phyloP scores from a whole-genome alignment of 2,329 filamentous ascomycete genomes.

The Aspergillus versicolor region DNA sequence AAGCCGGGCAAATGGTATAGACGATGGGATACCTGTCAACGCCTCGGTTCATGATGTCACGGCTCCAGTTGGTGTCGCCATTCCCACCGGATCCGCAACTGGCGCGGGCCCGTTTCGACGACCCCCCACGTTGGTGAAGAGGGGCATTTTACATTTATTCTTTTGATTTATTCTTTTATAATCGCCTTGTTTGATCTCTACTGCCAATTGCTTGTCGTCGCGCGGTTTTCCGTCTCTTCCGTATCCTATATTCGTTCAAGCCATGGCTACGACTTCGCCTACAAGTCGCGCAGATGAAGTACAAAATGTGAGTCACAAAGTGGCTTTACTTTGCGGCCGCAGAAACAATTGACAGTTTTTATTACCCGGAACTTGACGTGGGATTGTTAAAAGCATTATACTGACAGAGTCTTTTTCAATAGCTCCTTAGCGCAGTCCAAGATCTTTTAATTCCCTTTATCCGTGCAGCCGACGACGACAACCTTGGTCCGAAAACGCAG shows the following conservation, averaged over 20 bases:
- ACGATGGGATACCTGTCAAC: no score
- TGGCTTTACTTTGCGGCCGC: constrained; percentile 1
- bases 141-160: neutral
- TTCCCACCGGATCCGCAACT: constrained; percentile 13
- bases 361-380: neutral
- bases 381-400: neutral
- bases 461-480: constrained; percentile 40
- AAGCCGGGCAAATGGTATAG: no score
- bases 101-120: neutral
- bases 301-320: constrained; percentile 37
- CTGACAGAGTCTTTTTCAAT: constrained; percentile 2
- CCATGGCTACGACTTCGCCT: constrained; percentile 24
- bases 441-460: constrained; percentile 48
- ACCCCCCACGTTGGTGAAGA: neutral
- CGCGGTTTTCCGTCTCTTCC: neutral
- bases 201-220: neutral
- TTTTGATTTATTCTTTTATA: neutral
- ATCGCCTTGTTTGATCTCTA: neutral
- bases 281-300: constrained; percentile 41
- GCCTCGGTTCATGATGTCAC: constrained; percentile 16
- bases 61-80: constrained; percentile 10
- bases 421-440: constrained; percentile 43
- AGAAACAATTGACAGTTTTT: neutral
- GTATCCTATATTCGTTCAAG: neutral
- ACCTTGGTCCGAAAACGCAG: constrained; percentile 10